Conservation (phyloP, 2,329 filamentous ascomycete genomes). For the Fusarium heterosporum region DNA sequence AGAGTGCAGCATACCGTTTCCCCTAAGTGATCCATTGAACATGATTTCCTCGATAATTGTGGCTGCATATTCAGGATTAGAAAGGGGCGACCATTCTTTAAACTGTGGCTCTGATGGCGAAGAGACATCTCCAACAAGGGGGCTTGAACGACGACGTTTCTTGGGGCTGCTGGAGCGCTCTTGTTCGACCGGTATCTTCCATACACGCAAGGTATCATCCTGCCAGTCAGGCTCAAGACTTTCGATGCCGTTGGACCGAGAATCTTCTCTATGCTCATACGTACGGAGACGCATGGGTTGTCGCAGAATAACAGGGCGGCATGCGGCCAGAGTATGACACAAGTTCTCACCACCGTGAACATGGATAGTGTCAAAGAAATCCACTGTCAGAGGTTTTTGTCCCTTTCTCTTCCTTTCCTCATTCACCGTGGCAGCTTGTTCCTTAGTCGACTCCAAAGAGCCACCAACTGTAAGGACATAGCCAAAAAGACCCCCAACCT, state of each 20-base stretch:
- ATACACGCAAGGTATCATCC: constrained; percentile 83
- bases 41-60: constrained; percentile 52
- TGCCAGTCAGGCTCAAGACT: constrained; percentile 72
- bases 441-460: constrained; percentile 61
- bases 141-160: constrained; percentile 50
- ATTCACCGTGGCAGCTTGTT: constrained; percentile 56
- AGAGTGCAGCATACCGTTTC: constrained; percentile 40
- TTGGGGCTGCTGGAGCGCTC: constrained; percentile 51
- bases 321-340: constrained; percentile 82
- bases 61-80: constrained; percentile 49
- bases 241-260: constrained; percentile 46
- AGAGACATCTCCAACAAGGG: constrained; percentile 21
- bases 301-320: constrained; percentile 85
- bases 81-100: constrained; percentile 38
- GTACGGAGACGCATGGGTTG: constrained; percentile 80
- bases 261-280: constrained; percentile 71
- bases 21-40: constrained; percentile 51
- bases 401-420: constrained; percentile 56
- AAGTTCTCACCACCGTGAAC: constrained; percentile 87
- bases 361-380: constrained; percentile 58
- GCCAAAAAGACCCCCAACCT: constrained; percentile 84
- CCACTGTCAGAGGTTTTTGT: constrained; percentile 43
- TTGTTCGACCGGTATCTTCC: constrained; percentile 74
- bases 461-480: constrained; percentile 88
- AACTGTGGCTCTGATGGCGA: constrained; percentile 7